These are phyloP conservation scores for Cryptococcus sp. DNA, from an alignment of 1,284 basidiomycete genomes.

Conservation along the genomic window DNA sequence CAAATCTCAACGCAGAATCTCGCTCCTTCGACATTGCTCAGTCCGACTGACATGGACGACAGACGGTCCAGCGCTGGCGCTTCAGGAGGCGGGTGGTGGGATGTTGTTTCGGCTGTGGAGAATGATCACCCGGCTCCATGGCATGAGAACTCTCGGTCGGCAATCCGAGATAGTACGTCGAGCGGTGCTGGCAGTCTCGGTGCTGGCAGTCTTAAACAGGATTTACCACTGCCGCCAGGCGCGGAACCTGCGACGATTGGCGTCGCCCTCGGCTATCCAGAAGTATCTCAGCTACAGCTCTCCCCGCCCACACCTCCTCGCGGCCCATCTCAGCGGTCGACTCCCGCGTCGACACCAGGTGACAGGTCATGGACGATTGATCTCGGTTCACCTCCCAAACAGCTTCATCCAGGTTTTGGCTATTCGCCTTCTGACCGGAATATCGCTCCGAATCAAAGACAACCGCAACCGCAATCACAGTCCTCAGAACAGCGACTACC, in stretches of 20 bases:
- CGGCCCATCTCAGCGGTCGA: neutral
- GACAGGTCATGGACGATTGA: slow-evolving; percentile 3
- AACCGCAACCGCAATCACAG: neutral
- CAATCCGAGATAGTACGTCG: slow-evolving; percentile 2
- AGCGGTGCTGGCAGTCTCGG: slow-evolving; percentile 10
- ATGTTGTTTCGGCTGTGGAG: slow-evolving; percentile 40
- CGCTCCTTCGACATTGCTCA: slow-evolving; percentile 18
- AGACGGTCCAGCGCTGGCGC: slow-evolving; percentile 9
- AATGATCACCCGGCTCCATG: slow-evolving; percentile 22
- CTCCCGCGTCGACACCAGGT: slow-evolving; percentile 2
- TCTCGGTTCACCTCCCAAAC: no score
- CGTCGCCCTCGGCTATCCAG: neutral
- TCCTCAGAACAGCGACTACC: slow-evolving; percentile 5
- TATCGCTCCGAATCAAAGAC: neutral
- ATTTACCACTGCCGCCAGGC: slow-evolving; percentile 30
- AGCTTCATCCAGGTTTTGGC: neutral
- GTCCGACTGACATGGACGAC: slow-evolving; percentile 18
- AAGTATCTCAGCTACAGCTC: slow-evolving; percentile 6
- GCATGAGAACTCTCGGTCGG: slow-evolving; percentile 12
- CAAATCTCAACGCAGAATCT: slow-evolving; percentile 11
- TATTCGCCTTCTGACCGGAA: neutral
- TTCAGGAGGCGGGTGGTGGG: slow-evolving; percentile 38
- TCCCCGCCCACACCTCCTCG: slow-evolving; percentile 6
- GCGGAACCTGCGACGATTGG: slow-evolving; percentile 26
- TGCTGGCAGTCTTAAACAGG: neutral